Evolutionary conservation across 495 filamentous ascomycete genomes (phyloP).

Genomic region (Annulohypoxylon stygium): DNA sequence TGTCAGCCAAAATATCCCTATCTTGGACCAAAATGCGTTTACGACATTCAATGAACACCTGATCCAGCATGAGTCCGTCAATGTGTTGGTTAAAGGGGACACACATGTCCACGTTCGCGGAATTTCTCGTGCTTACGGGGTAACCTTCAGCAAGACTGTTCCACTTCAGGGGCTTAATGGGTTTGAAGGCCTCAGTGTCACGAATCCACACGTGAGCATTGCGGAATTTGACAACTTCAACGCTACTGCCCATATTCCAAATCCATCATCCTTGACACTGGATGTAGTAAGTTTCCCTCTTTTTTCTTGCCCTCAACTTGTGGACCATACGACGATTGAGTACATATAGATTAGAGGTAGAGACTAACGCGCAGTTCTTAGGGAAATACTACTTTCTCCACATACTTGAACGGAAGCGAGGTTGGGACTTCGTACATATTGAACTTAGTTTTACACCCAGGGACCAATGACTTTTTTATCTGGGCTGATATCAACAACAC

Average conservation of each 20-base stretch:
- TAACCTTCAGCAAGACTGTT: conserved; percentile 62
- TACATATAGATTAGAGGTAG: background rate
- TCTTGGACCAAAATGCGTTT: conserved; percentile 68
- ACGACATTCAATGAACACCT: conserved; percentile 72
- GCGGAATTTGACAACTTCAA: conserved; percentile 71
- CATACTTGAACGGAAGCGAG: conserved; percentile 62
- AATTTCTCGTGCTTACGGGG: conserved; percentile 52
- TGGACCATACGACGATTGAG: background rate
- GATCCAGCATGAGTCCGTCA: conserved; percentile 54
- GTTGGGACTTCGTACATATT: conserved; percentile 70
- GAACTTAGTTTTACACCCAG: conserved; percentile 70
- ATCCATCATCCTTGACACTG: conserved; percentile 74
- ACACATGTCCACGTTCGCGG: conserved; percentile 57
- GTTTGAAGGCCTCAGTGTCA: conserved; percentile 71
- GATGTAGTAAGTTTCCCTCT: conserved; percentile 64
- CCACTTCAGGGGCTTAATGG: conserved; percentile 56
- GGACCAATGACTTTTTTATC: conserved; percentile 69
- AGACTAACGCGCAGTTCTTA: conserved; percentile 50
- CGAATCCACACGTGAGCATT: conserved; percentile 63
- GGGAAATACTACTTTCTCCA: conserved; percentile 75
- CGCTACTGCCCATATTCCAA: conserved; percentile 75
- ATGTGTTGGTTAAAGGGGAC: conserved; percentile 56
- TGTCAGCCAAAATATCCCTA: conserved; percentile 68
- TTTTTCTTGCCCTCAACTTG: background rate
- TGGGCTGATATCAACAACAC: conserved; percentile 65